Base-by-base conservation (phyloP, 352 stramenopile genomes). In the Peronospora belbahrii region DNA sequence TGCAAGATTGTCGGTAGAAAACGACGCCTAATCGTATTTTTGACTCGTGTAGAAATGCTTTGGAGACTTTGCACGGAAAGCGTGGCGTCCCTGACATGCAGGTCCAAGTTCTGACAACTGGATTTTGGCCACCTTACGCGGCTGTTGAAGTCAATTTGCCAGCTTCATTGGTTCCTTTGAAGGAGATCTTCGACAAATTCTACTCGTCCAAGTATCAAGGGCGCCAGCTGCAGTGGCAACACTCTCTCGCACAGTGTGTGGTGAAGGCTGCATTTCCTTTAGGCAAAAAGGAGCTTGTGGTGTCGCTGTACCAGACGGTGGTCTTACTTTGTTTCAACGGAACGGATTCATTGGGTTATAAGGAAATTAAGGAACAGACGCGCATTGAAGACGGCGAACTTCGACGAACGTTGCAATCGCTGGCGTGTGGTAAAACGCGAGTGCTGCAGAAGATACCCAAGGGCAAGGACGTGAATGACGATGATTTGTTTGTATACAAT, bases 61-160 rank as follows among this genome's bases (percentile, higher is more conserved):
- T 89, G 30, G 62, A 83, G 18, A 58, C 61, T 9, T 37, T 88
- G 8, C 60, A 61, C 11, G 34, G 31, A 49, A 49, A 54, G 17
- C 65, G 53, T 47, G 55, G 64, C 17, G 53, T 74, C 13, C 65
- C 95, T 6, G 95, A 98, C 49, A 96, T 98, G 69, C 78, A 97
- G 59, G 94, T 98, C 4, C 94, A 98, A 48, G 95, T 98, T 15
- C 65, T 99, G 1, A 98, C 94, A 8, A 98, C 93, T 22, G 94
- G 95, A 8, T 98, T 98, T 59, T 99, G 96, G 96, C 96, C 96
- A 6, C 85, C 82, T 15, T 97, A 98, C 47, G 79, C 88, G 6
- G 57, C 71, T 14, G 82, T 83, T 14, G 84, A 96, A 23, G 77
- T 96, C 31, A 89, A 74, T 19, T 31, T 96, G 13, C 86, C 83